phyloP scores from a whole-genome alignment of 2,329 filamentous ascomycete species.

The Microdochium paspali region DNA sequence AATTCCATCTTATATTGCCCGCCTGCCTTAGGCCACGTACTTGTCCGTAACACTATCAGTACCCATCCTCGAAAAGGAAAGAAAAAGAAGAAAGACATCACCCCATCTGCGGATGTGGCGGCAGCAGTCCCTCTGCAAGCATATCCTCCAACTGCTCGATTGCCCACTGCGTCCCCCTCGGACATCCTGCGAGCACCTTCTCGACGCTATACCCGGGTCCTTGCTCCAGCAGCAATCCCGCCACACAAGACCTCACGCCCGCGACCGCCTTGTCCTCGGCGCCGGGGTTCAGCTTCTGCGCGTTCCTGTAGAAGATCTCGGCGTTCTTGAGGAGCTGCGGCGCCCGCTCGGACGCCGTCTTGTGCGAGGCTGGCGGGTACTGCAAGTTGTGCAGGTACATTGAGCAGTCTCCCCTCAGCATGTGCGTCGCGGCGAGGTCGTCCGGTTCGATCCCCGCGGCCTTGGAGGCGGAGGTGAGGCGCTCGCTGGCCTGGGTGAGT shows the following conservation, averaged over 20 bases:
- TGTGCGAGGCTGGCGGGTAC: conserved; percentile 12
- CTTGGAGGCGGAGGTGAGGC: conserved; percentile 11
- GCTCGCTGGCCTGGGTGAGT: conserved; percentile 12
- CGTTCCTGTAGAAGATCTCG: conserved; percentile 20
- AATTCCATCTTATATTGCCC: too few relatives aligned
- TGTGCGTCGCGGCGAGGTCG: conserved; percentile 16
- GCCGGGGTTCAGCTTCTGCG: conserved; percentile 11
- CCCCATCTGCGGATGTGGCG: neutral
- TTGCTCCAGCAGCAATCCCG: conserved; percentile 6
- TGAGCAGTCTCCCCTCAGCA: conserved; percentile 16
- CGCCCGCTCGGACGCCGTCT: conserved; percentile 10
- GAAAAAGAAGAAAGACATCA: too few relatives aligned
- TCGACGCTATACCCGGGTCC: conserved; percentile 4
- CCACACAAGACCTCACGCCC: conserved; percentile 7
- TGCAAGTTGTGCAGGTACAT: conserved; percentile 15
- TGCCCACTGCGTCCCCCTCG: conserved; percentile 9
- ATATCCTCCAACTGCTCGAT: conserved; percentile 13
- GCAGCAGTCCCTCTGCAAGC: conserved; percentile 8
- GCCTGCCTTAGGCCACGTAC: too few relatives aligned
- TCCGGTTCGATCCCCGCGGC: conserved; percentile 7
- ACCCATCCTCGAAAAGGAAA: too few relatives aligned
- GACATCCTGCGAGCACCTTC: conserved; percentile 4
- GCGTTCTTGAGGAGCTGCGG: conserved; percentile 17
- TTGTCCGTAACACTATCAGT: too few relatives aligned
- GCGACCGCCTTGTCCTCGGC: conserved; percentile 9